These are phyloP conservation scores for Fomes fomentarius DNA, from an alignment of 1,284 basidiomycete species.

Conservation along the genomic window DNA sequence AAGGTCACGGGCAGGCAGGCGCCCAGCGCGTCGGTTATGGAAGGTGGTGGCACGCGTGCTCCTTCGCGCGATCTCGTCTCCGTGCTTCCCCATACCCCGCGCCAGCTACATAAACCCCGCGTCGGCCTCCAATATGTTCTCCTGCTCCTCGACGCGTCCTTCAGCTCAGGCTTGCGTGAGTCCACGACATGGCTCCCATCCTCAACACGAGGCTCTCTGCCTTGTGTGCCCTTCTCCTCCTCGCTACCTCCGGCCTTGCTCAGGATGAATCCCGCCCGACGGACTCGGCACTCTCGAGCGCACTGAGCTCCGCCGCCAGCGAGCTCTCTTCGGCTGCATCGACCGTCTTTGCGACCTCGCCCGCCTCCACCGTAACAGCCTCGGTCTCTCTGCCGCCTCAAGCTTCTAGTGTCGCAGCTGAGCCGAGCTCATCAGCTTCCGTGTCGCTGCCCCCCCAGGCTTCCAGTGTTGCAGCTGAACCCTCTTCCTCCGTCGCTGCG, in stretches of 20 bases:
- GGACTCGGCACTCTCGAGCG: neutral
- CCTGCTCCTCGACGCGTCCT: constrained; percentile 13
- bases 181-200: constrained; percentile 18
- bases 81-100: neutral
- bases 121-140: too few species aligned
- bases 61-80: too few species aligned
- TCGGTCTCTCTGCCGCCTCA: neutral
- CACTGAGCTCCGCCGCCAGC: too few species aligned
- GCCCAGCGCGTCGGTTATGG: too few species aligned
- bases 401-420: too few species aligned
- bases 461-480: too few species aligned
- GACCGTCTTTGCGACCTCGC: neutral
- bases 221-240: constrained; percentile 21
- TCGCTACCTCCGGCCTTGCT: constrained; percentile 13
- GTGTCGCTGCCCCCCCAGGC: neutral
- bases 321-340: neutral
- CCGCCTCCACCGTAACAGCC: constrained; percentile 5
- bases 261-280: constrained; percentile 9
- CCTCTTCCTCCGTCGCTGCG: neutral
- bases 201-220: constrained; percentile 23
- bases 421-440: neutral
- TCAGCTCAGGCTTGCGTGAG: constrained; percentile 4
- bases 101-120: constrained; percentile 7
- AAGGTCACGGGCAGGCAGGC: too few species aligned
- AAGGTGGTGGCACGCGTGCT: too few species aligned